Conservation (phyloP, 768 basidiomycete genomes). For the Boletus subcaerulescens region DNA sequence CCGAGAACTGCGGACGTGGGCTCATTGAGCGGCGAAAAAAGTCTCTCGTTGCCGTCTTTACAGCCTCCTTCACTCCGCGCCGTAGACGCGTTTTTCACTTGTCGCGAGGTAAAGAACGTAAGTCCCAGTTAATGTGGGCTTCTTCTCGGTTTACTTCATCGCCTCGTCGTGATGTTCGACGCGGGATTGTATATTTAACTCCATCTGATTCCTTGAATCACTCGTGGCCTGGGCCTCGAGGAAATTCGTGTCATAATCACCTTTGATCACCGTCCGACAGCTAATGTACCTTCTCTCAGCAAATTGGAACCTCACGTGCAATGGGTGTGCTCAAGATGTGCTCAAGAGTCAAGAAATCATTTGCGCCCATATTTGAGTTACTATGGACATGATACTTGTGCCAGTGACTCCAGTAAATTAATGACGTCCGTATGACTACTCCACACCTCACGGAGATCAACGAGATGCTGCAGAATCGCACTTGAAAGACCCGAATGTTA, state of each 20-base stretch:
- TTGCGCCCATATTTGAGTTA: neutral
- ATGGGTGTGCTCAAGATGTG: neutral
- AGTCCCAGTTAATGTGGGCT: slow-evolving; percentile 9
- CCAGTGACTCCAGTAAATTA: neutral
- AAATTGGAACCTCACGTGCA: neutral
- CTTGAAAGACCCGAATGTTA: slow-evolving; percentile 1
- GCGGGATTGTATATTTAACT: neutral
- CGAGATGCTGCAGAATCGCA: neutral
- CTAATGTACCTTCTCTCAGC: neutral
- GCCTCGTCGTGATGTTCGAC: slow-evolving; percentile 1
- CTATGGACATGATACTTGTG: neutral
- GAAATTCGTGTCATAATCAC: neutral
- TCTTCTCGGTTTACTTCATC: slow-evolving; percentile 14
- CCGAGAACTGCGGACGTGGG: slow-evolving; percentile 25
- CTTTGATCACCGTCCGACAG: slow-evolving; percentile 16
- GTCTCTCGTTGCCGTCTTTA: slow-evolving; percentile 8
- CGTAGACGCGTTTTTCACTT: slow-evolving; percentile 8
- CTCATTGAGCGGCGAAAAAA: slow-evolving; percentile 24
- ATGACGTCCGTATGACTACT: neutral
- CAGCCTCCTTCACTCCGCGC: slow-evolving; percentile 21
- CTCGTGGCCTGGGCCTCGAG: neutral
- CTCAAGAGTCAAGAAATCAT: neutral
- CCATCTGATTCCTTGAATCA: neutral
- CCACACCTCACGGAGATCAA: neutral
- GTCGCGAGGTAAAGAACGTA: slow-evolving; percentile 25